Percentiles rank a stretch among this genome's conserved stretches.
phyloP scores from a whole-genome alignment of 768 basidiomycete species.

The Trametopsis cervina region DNA sequence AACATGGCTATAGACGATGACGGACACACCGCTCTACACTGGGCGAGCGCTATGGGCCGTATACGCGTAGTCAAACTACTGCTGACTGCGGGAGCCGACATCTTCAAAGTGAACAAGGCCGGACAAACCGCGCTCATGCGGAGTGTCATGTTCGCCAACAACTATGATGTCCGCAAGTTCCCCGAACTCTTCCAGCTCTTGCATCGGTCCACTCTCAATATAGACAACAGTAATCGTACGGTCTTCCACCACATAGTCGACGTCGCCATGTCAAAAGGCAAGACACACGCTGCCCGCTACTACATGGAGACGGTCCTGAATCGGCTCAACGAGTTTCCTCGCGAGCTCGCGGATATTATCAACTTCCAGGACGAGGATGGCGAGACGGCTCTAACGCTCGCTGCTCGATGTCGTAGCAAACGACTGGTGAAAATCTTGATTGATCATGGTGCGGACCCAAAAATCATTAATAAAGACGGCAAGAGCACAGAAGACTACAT shows the following conservation, averaged over 20 bases:
- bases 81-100: constrained; percentile 89
- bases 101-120: constrained; percentile 93
- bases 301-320: constrained; percentile 96
- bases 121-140: constrained; percentile 99
- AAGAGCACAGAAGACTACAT: constrained; percentile 99
- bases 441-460: constrained; percentile 94
- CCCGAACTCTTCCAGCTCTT: constrained; percentile 94
- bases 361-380: constrained; percentile 99
- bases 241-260: constrained; percentile 98
- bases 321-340: constrained; percentile 86
- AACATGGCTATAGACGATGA: constrained; percentile 98
- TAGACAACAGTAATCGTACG: constrained; percentile 95
- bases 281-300: constrained; percentile 95
- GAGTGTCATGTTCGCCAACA: constrained; percentile 98
- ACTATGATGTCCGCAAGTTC: constrained; percentile 98
- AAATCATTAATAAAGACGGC: constrained; percentile 88
- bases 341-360: constrained; percentile 94
- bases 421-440: constrained; percentile 92
- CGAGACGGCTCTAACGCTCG: constrained; percentile 95
- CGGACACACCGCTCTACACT: constrained; percentile 93
- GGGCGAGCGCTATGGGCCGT: constrained; percentile 99
- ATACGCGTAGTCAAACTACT: constrained; percentile 93
- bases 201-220: constrained; percentile 97
- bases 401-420: constrained; percentile 91
- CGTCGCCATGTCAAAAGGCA: constrained; percentile 94